Base-by-base conservation (phyloP, 129 eudicot species). In the Pulicaria dysenterica region DNA sequence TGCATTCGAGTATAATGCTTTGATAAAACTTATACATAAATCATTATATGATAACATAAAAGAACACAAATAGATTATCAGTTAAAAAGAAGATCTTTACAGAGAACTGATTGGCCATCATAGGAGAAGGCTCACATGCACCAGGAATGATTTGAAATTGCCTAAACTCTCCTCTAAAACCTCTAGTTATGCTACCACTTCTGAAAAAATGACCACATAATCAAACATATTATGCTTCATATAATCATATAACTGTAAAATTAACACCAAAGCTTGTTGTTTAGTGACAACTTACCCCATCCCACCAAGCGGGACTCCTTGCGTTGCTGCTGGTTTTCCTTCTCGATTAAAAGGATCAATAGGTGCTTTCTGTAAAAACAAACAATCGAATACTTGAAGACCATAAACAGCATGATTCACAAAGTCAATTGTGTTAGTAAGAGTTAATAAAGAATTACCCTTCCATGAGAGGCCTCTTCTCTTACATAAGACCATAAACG, bases 71-170 rank as follows among this genome's bases (percentile, higher is more conserved):
- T 57, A 58, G 19, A 51, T 49, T 50, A 41, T 44, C 73, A 44
- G 72, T 46, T 63, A 60, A 69, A 14, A 40, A 79, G 64, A 34
- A 72, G 86, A 76, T 79, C 49, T 46, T 89, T 85, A 94, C 98
- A 36, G 98, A 94, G 86, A 94, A 94, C 66, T 94, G 96, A 88
- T 94, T 87, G 79, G 96, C 92, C 98, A 94, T 94, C 80, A 94
- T 73, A 65, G 98, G 96, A 66, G 98, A 84, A 60, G 96, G 75
- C 77, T 94, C 98, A 74, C 96, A 90, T 69, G 84, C 78, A 64
- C 98, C 96, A 50, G 98, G 98, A 82, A 94, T 75, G 44, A 94
- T 90, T 73, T 94, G 98, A 57, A 91, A 94, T 40, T 87, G 92
- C 84, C 86, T 85, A 74, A 94, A 94, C 72, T 94, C 98, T 58